These are phyloP conservation scores for Raddia distichophylla DNA, from an alignment of 176 grass and related monocot genomes.

Conservation along the genomic window DNA sequence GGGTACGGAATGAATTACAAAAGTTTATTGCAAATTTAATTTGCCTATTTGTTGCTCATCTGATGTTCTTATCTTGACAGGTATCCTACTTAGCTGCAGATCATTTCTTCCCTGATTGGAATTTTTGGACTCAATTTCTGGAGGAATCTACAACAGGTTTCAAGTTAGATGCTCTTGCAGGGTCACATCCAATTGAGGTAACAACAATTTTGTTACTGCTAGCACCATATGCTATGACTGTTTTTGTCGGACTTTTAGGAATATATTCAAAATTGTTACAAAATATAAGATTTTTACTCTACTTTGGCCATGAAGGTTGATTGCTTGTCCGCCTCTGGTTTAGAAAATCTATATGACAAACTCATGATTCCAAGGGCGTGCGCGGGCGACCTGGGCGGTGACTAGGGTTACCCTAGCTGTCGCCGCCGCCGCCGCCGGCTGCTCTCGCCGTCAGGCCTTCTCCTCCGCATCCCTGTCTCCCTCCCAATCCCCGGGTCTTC, in stretches of 20 bases:
- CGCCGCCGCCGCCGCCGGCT: too few species aligned
- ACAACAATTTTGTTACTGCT: background rate
- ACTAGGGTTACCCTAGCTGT: too few species aligned
- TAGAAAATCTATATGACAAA: too few species aligned
- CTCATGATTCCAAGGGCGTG: too few species aligned
- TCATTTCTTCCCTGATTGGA: conserved; percentile 95
- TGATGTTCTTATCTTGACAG: conserved; percentile 43
- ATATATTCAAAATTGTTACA: background rate
- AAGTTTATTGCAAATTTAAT: conserved; percentile 21
- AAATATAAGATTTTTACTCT: background rate
- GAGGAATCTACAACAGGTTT: conserved; percentile 75
- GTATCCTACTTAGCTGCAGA: conserved; percentile 80
- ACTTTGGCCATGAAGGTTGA: background rate
- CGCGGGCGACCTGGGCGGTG: too few species aligned
- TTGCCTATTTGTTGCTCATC: conserved; percentile 27
- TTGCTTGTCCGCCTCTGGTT: background rate
- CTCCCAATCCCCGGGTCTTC: too few species aligned
- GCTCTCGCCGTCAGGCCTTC: too few species aligned
- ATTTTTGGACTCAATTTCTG: conserved; percentile 93
- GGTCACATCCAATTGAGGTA: conserved; percentile 98
- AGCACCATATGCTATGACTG: conserved; percentile 6
- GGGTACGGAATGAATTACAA: conserved; percentile 57
- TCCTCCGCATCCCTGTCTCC: too few species aligned
- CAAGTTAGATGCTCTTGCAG: conserved; percentile 83
- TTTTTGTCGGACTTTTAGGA: conserved; percentile 3